Base-by-base conservation (phyloP, 331 rosid species). In the Saraca asoca region DNA sequence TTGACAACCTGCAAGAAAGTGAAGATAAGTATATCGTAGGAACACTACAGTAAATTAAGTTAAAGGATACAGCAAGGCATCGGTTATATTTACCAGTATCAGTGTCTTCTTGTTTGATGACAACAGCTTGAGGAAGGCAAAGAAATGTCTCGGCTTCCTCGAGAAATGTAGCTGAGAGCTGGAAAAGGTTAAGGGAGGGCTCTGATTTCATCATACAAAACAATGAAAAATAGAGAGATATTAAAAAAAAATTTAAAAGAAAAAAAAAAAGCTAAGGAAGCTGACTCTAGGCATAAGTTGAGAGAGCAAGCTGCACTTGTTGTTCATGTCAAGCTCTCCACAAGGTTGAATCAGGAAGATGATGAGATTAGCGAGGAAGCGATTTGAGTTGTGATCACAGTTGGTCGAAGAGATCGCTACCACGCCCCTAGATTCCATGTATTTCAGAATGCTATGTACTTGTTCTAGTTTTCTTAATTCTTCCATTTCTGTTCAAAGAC, bases 281-380 rank as follows among this genome's bases (percentile, higher is more conserved):
- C 80, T 62, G 46, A 85, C 95, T 63, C 35, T 83, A 6, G 95
- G 86, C 63, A 83, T 18, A 62, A 72, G 55, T 5, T 80, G 79
- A 18, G 88, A 85, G 65, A 85, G 71, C 83, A 91, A 71, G 53
- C 57, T 41, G 67, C 87, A 77, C 70, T 89, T 91, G 35, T 72
- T 60, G 49, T 62, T 69, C 66, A 79, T 65, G 66, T 53, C 84
- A 44, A 91, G 86, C 35, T 75, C 83, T 55, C 91, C 91, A 71
- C 88, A 80, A 6, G 93, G 98, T 83, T 89, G 79, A n/a, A 73
- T 63, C 66, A 89, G 16, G 20, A 91, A 75, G 71, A 83, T 71
- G 67, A 87, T 37, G 84, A 92, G 69, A 78, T 80, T 87, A 68
- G 91, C 77, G 38, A 89, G 77, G 78, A 90, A 90, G 52, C 85